Evolutionary conservation across 306 rosid genomes (phyloP).

Genomic region (Cucurbita maxima): DNA sequence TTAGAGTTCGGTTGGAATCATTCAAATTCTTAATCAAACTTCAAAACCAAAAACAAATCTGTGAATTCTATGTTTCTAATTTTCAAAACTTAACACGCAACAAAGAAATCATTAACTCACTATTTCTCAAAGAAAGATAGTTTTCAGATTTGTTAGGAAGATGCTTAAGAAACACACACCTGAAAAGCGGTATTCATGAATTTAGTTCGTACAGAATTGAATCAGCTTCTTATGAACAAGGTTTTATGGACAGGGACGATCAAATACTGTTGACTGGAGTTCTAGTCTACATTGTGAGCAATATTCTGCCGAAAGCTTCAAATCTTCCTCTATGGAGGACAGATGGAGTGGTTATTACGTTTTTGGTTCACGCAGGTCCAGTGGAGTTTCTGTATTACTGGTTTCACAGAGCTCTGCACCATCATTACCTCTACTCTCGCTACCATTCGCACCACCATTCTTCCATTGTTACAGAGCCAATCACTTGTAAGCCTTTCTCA

Average conservation of each 20-base stretch:
- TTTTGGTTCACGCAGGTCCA: slow-evolving; percentile 18
- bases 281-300: neutral
- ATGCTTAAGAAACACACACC: no score
- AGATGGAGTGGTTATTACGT: slow-evolving; percentile 13
- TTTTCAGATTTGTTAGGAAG: no score
- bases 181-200: no score
- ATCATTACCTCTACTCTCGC: slow-evolving; percentile 31
- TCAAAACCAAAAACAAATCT: no score
- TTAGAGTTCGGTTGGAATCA: no score
- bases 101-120: no score
- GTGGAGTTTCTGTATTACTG: slow-evolving; percentile 39
- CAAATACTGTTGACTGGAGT: slow-evolving; percentile 19
- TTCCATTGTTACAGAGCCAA: slow-evolving; percentile 37
- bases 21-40: no score
- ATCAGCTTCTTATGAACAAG: neutral
- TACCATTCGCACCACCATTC: slow-evolving; percentile 43
- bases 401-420: slow-evolving; percentile 40
- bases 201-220: no score
- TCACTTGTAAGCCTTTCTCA: slow-evolving; percentile 16
- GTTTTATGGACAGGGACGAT: slow-evolving; percentile 24
- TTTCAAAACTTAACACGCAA: no score
- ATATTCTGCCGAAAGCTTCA: neutral
- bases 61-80: no score
- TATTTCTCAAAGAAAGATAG: no score
- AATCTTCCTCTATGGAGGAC: slow-evolving; percentile 15